These are phyloP conservation scores for Aspergillus sclerotiicarbonarius DNA, from an alignment of 495 filamentous ascomycete genomes.

Conservation along the genomic window DNA sequence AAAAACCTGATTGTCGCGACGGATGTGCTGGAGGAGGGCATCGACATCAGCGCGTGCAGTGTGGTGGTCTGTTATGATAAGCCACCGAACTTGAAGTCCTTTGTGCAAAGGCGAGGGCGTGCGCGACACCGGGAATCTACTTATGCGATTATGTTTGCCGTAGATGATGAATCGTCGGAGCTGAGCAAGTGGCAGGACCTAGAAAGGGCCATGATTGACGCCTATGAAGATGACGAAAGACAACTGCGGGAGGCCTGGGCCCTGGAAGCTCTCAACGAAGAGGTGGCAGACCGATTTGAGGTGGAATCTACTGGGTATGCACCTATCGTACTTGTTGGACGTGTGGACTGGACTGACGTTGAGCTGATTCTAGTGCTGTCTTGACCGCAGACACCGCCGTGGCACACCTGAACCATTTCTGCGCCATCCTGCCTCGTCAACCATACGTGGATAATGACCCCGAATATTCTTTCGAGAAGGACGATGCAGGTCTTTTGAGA, in stretches of 20 bases:
- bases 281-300: slow-evolving; percentile 43
- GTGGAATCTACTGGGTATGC: slow-evolving; percentile 55
- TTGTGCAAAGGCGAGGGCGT: slow-evolving; percentile 83
- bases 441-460: slow-evolving; percentile 55
- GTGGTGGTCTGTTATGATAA: slow-evolving; percentile 82
- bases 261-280: slow-evolving; percentile 49
- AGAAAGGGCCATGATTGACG: slow-evolving; percentile 69
- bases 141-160: slow-evolving; percentile 62
- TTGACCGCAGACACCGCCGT: slow-evolving; percentile 71
- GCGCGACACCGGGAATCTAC: slow-evolving; percentile 71
- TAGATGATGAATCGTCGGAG: slow-evolving; percentile 33
- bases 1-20: slow-evolving; percentile 82
- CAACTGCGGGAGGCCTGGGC: slow-evolving; percentile 41
- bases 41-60: slow-evolving; percentile 84
- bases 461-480: slow-evolving; percentile 42
- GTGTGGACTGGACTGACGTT: slow-evolving; percentile 4
- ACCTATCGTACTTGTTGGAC: background rate
- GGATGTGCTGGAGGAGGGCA: slow-evolving; percentile 85
- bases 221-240: slow-evolving; percentile 70
- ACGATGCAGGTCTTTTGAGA: slow-evolving; percentile 15
- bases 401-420: slow-evolving; percentile 81
- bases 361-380: slow-evolving; percentile 61
- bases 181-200: slow-evolving; percentile 56
- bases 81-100: slow-evolving; percentile 76
- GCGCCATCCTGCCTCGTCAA: slow-evolving; percentile 55